Evolutionary conservation across 805 yeast species (phyloP), one percentile per base, ranked within the genome.

Genomic region (Lipomyces chichibuensis): DNA sequence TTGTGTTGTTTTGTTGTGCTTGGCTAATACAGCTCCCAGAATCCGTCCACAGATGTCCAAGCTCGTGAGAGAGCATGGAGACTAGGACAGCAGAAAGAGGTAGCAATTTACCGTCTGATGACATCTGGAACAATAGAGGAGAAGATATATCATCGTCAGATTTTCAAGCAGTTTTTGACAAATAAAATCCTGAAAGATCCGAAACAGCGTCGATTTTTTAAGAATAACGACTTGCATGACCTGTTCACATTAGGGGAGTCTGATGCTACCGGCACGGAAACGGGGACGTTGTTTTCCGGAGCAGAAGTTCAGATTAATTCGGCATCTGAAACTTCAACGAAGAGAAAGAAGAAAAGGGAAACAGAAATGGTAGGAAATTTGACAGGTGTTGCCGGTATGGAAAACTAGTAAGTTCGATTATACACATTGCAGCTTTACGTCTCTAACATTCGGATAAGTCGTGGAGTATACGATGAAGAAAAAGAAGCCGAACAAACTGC

Each of bases 1-100:
- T 59, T 14, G 6, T n/a, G 1, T 20, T 13, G 17, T 49, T 29
- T n/a, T 9, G 3, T n/a, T 59, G 9, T 5, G 29, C 27, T 23
- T 3, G 3, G 23, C 14, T 59, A 32, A 32, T 46, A 17, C 17
- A 33, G 20, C 35, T 23, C 33, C 33, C 25, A 52, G 55, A 94
- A 94, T 75, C 99, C 99, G 0, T 92, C 97, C 0, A 95, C 98
- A 0, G 99, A 94, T 80, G 84, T 93, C 67, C 99, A 94, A 78
- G 99, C 99, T 0, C 82, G 98, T 67, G 99, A 94, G 76, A 80
- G 99, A 59, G 98, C 98, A 0, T 95, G 98, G 98, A 82, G 99
- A 71, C 82, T 94, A 69, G 99, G 99, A 0, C 99, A 94, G 77
- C 93, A 90, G 75, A 87, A 88, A 65, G 97, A 93, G 72, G 98